phyloP scores from a whole-genome alignment of 169 alveolate species.

The Neospora caninum region DNA sequence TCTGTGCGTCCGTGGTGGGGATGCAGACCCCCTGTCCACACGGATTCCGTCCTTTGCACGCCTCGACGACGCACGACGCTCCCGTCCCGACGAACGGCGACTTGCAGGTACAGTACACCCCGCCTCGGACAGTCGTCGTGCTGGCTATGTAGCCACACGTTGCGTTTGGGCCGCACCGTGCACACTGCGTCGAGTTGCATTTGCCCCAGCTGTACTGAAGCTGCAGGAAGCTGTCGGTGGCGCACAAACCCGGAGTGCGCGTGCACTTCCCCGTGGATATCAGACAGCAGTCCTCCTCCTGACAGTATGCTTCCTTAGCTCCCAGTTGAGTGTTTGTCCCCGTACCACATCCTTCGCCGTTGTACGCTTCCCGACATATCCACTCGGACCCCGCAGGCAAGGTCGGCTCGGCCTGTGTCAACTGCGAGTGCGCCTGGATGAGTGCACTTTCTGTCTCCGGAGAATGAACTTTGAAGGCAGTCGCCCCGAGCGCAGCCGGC shows the following conservation, averaged over 20 bases:
- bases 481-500: too few relatives aligned
- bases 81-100: conserved; percentile 30
- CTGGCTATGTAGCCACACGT: neutral
- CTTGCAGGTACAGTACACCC: conserved; percentile 32
- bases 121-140: neutral
- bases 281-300: conserved; percentile 25
- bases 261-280: neutral
- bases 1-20: neutral
- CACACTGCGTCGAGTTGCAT: conserved; percentile 28
- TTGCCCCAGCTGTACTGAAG: neutral
- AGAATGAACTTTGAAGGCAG: too few relatives aligned
- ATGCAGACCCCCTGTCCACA: conserved; percentile 17
- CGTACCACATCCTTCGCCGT: conserved; percentile 29
- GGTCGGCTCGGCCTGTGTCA: neutral
- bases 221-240: neutral
- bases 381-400: conserved; percentile 30
- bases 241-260: neutral
- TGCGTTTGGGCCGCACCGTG: conserved; percentile 27
- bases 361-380: conserved; percentile 28
- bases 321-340: neutral
- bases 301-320: neutral
- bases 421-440: too few relatives aligned
- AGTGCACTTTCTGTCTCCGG: too few relatives aligned
- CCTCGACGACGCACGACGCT: neutral
- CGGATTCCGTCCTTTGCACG: neutral